Conservation (phyloP, 108 stramenopile species). For the Parmales sp. region DNA sequence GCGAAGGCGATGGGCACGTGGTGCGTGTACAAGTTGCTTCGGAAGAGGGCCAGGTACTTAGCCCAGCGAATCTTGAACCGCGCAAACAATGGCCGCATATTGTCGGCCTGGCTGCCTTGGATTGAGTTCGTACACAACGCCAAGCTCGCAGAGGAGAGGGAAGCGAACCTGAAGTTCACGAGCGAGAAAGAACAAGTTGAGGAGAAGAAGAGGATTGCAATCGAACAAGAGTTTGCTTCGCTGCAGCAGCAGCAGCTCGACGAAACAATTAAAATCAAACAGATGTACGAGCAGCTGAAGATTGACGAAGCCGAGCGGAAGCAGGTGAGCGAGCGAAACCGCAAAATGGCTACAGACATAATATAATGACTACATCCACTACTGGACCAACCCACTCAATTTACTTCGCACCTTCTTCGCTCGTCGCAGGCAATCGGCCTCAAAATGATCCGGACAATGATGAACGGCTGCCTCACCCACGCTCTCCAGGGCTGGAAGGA, state of each 20-base stretch:
- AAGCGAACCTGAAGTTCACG: not conserved
- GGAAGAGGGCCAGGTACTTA: not conserved
- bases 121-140: not conserved
- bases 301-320: slow-evolving; percentile 4
- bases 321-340: no score
- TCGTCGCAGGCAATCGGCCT: not conserved
- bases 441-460: slow-evolving; percentile 9
- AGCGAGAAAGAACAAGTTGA: not conserved
- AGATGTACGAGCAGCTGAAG: not conserved
- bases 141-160: not conserved
- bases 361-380: no score
- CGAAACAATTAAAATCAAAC: not conserved
- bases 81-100: not conserved
- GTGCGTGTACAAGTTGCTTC: not conserved
- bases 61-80: not conserved
- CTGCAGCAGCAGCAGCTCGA: not conserved
- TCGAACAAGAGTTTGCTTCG: not conserved
- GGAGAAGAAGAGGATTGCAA: not conserved
- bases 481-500: slow-evolving; percentile 5
- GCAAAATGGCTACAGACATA: no score
- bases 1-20: not conserved
- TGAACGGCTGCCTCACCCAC: slow-evolving; percentile 4
- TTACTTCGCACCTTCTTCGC: no score
- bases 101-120: slow-evolving; percentile 6
- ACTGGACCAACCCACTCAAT: no score